Conservation (phyloP, 176 grass and related monocot species). For the Poa annua region DNA sequence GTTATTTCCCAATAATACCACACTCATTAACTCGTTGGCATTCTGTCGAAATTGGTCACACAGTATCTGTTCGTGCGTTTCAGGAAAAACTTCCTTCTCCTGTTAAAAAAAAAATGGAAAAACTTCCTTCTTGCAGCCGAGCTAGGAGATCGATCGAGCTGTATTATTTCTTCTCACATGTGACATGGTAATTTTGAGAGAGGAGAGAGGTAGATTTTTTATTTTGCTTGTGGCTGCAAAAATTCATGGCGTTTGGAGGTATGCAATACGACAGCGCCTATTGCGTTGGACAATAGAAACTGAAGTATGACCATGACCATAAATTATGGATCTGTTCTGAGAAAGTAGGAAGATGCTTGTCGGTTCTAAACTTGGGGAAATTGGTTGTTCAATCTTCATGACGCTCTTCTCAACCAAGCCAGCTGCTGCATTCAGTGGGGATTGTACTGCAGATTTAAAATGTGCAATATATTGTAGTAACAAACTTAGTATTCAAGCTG, state of each 20-base stretch:
- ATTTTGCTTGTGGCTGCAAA: not conserved
- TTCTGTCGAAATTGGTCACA: not conserved
- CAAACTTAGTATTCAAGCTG: not conserved
- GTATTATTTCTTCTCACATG: not conserved
- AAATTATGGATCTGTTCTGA: conserved; percentile 11
- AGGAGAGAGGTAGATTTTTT: not conserved
- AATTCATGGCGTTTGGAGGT: conserved; percentile 14
- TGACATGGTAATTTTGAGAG: not conserved
- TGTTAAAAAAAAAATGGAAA: too few relatives aligned
- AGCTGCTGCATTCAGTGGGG: not conserved
- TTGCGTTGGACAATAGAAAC: conserved; percentile 18
- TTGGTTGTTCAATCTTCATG: not conserved
- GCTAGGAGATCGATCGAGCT: too few relatives aligned
- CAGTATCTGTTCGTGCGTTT: not conserved
- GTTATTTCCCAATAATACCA: conserved; percentile 41
- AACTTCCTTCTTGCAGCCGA: not conserved
- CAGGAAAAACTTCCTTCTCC: conserved; percentile 10
- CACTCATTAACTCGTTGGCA: conserved; percentile 23
- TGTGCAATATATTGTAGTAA: not conserved
- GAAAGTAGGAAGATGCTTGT: not conserved
- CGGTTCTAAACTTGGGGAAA: not conserved
- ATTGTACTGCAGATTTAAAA: not conserved
- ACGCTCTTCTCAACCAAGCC: not conserved
- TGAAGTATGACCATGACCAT: conserved; percentile 34
- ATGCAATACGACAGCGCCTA: conserved; percentile 6